Evolutionary conservation across 2,329 filamentous ascomycete species (phyloP), one percentile per base, ranked within the genome.

Genomic region (Orbilia brochopaga): DNA sequence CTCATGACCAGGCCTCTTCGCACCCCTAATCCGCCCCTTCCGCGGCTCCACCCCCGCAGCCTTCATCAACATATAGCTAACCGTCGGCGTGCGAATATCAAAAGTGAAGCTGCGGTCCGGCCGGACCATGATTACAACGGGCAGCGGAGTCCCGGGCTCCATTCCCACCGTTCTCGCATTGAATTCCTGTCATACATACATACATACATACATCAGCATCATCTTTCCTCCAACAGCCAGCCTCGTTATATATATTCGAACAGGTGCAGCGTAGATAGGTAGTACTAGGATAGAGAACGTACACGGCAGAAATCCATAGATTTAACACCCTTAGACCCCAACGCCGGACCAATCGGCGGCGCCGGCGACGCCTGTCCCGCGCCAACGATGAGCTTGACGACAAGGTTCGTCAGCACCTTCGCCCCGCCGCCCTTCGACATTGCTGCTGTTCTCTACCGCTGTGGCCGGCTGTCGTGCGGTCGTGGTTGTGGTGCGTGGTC

Each of bases 261-360:
- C 76, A 59, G 58, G 58, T 19, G 52, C 66, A 27, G 27, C 32
- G 30, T 27, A 44, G 37, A 61, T n/a, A n/a, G n/a, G n/a, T n/a
- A n/a, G n/a, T n/a, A n/a, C n/a, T 32, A 32, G 3, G 27, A 8
- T 32, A 32, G 52, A 17, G 17, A 21, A 21, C 6, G 65, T 79
- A 96, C 93, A 85, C 97, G 97, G 87, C 94, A 97, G 80, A 97
- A 99, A 82, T 99, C 94, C 89, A 99, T 99, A 67, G 90, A 95
- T 84, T 99, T 99, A 74, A 99, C 90, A 84, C 94, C 94, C 83
- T 97, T 97, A 80, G 89, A 93, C 82, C 94, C 94, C 75, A 99
- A 85, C 60, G 94, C 94, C 67, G 94, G 94, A 83, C 94, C 94
- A 78, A 99, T 92, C 2, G 94, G 94, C 35, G 94, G 94, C 81